Base-by-base conservation (phyloP, 179 eudicot genomes). In the Beta lomatogona region DNA sequence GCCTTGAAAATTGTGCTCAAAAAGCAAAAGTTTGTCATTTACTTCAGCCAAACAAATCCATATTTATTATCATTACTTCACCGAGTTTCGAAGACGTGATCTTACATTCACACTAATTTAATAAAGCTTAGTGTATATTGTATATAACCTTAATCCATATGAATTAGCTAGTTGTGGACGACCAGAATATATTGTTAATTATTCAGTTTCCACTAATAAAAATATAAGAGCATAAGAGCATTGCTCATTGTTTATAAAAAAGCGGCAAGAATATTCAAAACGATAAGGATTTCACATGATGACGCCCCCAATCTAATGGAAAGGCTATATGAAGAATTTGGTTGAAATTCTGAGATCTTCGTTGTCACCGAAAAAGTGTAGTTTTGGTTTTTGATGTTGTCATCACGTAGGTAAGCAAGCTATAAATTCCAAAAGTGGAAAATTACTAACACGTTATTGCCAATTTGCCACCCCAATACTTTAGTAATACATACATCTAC, bases 1-100 rank as follows among this genome's bases (percentile, higher is more conserved):
- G 12, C 9, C 69, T 14, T 53, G 48, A 5, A 22, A 4, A 53
- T 52, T 15, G 45, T 18, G 25, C n/a, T 67, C 12, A 52, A 77
- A 82, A 82, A 71, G 80, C 28, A 4, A 1, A 41, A 69, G 3
- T 82, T 71, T 82, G 81, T 82, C 81, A 0, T 71, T 2, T 41
- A 36, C 41, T 36, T 36, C 41, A 36, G 67, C 60, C 7, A 45
- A 70, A 36, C 71, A 65, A 44, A 6, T 72, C 74, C 52, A 71
- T 31, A 28, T 6, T 58, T 7, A n/a, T n/a, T n/a, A n/a, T n/a
- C n/a, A n/a, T n/a, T n/a, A n/a, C n/a, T n/a, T n/a, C n/a, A n/a
- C n/a, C n/a, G n/a, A n/a, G n/a, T n/a, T n/a, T n/a, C n/a, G n/a
- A n/a, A 52, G 9, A 48, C 50, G 4, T 71, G 21, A 60, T 61